These are phyloP conservation scores for Helminthosporium solani DNA, from an alignment of 2,329 filamentous ascomycete genomes.

Conservation along the genomic window DNA sequence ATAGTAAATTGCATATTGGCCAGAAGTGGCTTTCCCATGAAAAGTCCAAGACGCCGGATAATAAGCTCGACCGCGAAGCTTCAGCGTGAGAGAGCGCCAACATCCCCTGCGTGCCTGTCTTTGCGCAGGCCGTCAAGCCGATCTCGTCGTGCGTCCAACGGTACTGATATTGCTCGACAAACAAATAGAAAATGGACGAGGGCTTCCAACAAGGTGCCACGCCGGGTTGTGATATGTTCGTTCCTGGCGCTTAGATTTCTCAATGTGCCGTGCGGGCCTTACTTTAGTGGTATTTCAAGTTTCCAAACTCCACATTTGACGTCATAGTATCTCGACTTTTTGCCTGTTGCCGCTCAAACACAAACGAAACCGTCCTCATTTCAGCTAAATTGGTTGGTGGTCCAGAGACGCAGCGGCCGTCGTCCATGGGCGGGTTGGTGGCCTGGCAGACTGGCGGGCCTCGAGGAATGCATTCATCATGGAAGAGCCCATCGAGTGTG, in stretches of 20 bases:
- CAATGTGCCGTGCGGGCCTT: neutral
- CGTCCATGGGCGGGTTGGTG: too few species aligned
- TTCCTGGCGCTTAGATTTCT: conserved; percentile 1
- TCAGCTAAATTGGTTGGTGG: neutral
- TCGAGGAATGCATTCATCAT: too few species aligned
- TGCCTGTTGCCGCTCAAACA: conserved; percentile 2
- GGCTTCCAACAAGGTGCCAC: too few species aligned
- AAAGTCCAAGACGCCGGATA: conserved; percentile 16
- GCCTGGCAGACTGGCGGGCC: too few species aligned
- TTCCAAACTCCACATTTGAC: conserved; percentile 20
- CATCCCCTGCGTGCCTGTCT: neutral
- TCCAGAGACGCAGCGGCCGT: too few species aligned
- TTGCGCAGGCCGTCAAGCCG: neutral
- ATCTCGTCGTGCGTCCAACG: too few species aligned
- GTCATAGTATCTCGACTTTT: conserved; percentile 10
- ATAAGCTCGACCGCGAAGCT: conserved; percentile 17
- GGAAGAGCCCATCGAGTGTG: too few species aligned
- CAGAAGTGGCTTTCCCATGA: conserved; percentile 9
- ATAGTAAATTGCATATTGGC: conserved; percentile 2
- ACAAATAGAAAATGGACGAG: too few species aligned
- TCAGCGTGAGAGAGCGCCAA: conserved; percentile 1
- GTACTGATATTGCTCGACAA: too few species aligned
- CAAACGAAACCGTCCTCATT: conserved; percentile 2
- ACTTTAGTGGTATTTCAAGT: conserved; percentile 8
- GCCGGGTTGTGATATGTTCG: neutral